Evolutionary conservation across 495 filamentous ascomycete species (phyloP).

Genomic region (Xylaria venustula): DNA sequence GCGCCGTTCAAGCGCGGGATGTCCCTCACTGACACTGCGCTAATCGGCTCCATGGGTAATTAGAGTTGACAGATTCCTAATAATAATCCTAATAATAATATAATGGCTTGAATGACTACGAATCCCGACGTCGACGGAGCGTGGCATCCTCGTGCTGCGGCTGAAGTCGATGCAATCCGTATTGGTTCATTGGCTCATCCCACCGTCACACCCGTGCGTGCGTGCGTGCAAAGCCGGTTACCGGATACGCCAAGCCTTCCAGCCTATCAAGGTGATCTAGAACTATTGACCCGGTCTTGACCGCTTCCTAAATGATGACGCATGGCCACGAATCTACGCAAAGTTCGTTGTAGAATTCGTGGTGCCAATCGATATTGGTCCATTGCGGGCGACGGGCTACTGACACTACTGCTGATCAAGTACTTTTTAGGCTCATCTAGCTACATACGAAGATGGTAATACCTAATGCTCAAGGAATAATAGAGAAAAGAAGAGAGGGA

Average conservation of each 20-base stretch:
- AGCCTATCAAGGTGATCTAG: not conserved
- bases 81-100: no score
- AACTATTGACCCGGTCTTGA: not conserved
- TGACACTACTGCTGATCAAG: not conserved
- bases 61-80: no score
- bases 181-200: not conserved
- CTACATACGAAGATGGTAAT: not conserved
- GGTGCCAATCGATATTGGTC: slow-evolving; percentile 4
- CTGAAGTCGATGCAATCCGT: not conserved
- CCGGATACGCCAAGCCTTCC: not conserved
- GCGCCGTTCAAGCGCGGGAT: not conserved
- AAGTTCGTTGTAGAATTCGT: not conserved
- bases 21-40: no score
- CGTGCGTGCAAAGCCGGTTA: not conserved
- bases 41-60: no score
- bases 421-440: not conserved
- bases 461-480: not conserved
- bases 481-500: not conserved
- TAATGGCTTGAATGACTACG: no score
- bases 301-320: not conserved
- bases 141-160: not conserved
- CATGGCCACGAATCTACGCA: not conserved
- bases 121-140: not conserved
- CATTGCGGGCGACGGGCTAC: not conserved
- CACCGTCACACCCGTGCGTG: not conserved